Evolutionary conservation across 257 asterid genomes (phyloP), one percentile per base, ranked within the genome.

Genomic region (Orobanche coerulescens): DNA sequence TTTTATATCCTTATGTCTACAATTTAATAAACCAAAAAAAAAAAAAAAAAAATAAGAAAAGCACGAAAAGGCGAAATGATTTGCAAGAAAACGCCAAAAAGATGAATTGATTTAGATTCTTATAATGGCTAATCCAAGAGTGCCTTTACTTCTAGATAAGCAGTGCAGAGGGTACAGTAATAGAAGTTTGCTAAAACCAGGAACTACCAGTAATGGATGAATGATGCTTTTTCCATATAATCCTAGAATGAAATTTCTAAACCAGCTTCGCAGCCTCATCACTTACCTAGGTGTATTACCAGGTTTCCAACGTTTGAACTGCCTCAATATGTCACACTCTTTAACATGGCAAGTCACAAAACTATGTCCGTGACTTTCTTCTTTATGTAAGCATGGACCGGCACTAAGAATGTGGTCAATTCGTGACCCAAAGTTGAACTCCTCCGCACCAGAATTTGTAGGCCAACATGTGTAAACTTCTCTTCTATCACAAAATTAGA

Each of bases 401-500:
- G 95, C 78, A 73, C 81, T 58, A 70, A 92, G 95, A 67, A 92
- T 81, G 74, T 92, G 98, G 66, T 92, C 98, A 75, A 92, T 92
- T 68, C 98, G 90, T 57, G 97, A 37, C 66, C 98, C 98, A 73
- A 68, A 88, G 74, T 92, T 88, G 81, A 92, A 92, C 80, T 79
- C 87, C 79, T 84, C 98, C 1, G 95, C 98, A 59, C 98, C 95
- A 72, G 95, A 75, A 76, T 78, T 92, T 26, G 94, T 81, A 0
- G 98, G 62, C 98, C 98, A 92, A 82, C 98, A 92, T 46, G 98
- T 86, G 73, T 78, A 92, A 39, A 95, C 98, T 57, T 82, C 95
- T 53, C 66, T 79, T 69, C 98, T 88, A 79, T 60, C 49, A 50
- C 25, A 25, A 31, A 51, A 49, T 56, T 52, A 39, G 30, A 55